A percentile compares a stretch with the other conserved stretches of the same genome.
Conservation (phyloP, 140 eudicot genomes). For the Ambrosia hybrid region DNA sequence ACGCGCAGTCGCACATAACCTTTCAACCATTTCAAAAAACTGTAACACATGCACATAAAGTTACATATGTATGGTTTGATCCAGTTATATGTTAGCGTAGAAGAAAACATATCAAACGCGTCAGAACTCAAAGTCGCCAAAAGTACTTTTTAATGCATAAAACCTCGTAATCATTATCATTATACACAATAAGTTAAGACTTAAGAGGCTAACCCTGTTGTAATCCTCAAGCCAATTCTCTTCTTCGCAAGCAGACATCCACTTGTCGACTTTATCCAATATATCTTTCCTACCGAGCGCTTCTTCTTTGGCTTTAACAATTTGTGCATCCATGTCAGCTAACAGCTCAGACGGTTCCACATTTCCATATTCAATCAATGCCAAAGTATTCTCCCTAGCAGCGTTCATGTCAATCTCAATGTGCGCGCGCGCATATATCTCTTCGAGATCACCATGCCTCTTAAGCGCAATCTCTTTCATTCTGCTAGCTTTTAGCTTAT, state of each 20-base stretch:
- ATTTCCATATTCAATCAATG: constrained; percentile 76
- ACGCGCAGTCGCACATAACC: neutral
- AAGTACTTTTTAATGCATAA: neutral
- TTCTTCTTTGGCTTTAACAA: constrained; percentile 85
- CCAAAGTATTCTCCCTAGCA: constrained; percentile 69
- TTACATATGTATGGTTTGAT: no score
- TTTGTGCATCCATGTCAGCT: constrained; percentile 93
- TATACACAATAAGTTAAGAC: neutral
- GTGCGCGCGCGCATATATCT: constrained; percentile 78
- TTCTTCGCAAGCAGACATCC: constrained; percentile 99
- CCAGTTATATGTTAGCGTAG: neutral
- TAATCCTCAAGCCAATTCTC: constrained; percentile 99
- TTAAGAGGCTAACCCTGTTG: constrained; percentile 54
- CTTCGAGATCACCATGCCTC: constrained; percentile 85
- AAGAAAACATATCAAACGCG: neutral
- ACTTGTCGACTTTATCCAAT: constrained; percentile 95
- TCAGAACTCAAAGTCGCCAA: neutral
- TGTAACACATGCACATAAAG: no score
- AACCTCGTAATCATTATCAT: neutral
- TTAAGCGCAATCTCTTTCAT: constrained; percentile 98
- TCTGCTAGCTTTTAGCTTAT: constrained; percentile 79
- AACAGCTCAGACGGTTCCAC: constrained; percentile 83
- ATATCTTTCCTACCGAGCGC: constrained; percentile 88
- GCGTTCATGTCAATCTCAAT: constrained; percentile 73
- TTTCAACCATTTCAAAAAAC: no score